Percentiles rank a stretch among this genome's conserved stretches.
Conservation (phyloP, 2,329 filamentous ascomycete species). For the Fusarium secorum region DNA sequence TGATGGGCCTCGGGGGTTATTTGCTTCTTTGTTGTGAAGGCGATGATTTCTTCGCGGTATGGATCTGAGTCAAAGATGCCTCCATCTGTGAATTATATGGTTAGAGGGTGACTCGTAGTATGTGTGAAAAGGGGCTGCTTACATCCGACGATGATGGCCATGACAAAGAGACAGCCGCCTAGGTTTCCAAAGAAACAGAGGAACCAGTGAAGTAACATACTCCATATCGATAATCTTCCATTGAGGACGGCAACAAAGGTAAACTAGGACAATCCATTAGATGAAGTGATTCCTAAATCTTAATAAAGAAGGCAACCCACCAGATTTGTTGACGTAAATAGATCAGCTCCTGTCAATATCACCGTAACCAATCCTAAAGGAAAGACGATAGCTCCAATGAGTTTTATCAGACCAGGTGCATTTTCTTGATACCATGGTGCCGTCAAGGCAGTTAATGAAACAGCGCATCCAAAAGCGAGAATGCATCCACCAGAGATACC, state of each 20-base stretch:
- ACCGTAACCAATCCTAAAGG: conserved; percentile 33
- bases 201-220: conserved; percentile 49
- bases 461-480: conserved; percentile 31
- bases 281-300: fast-evolving
- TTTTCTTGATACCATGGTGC: conserved; percentile 40
- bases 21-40: conserved; percentile 58
- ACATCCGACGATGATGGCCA: conserved; percentile 55
- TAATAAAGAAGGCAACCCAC: neutral
- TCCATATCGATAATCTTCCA: conserved; percentile 30
- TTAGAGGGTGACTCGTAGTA: neutral
- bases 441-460: conserved; percentile 32
- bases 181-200: conserved; percentile 60
- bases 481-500: conserved; percentile 34
- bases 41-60: conserved; percentile 55
- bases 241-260: conserved; percentile 35
- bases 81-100: conserved; percentile 45
- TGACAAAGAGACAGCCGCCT: conserved; percentile 56
- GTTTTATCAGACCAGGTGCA: conserved; percentile 32
- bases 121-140: no score
- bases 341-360: conserved; percentile 32
- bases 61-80: conserved; percentile 52
- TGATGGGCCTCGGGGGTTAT: conserved; percentile 57
- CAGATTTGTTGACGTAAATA: conserved; percentile 37
- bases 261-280: conserved; percentile 11
- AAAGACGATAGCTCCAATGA: conserved; percentile 33